Evolutionary conservation across 164 flowering plant genomes (phyloP).

Genomic region (Dillenia suffruticosa): DNA sequence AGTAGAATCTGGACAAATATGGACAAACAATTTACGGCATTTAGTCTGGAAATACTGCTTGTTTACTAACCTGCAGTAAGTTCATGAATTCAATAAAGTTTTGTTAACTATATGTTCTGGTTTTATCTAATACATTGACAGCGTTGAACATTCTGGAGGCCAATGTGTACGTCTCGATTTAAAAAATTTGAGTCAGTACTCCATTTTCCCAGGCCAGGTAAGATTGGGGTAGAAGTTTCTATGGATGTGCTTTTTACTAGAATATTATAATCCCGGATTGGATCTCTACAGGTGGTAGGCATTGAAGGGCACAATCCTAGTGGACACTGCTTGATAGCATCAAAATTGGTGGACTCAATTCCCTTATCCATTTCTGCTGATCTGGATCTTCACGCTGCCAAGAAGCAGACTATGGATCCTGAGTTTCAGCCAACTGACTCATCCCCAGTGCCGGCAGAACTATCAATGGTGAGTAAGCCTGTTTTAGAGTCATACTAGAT

Average conservation of each 20-base stretch:
- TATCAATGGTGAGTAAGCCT: constrained; percentile 58
- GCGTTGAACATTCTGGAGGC: constrained; percentile 95
- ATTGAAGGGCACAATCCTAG: constrained; percentile 92
- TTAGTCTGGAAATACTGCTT: too few species aligned
- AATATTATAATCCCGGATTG: background rate
- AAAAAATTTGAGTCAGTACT: constrained; percentile 60
- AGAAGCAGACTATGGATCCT: constrained; percentile 66
- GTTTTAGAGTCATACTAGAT: background rate
- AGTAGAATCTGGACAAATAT: too few species aligned
- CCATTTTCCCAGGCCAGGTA: constrained; percentile 98
- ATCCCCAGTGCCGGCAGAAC: constrained; percentile 22
- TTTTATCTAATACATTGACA: constrained; percentile 22
- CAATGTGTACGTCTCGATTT: constrained; percentile 87
- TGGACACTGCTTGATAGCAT: constrained; percentile 87
- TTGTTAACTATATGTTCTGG: too few species aligned
- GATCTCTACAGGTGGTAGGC: constrained; percentile 66
- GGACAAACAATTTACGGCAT: too few species aligned
- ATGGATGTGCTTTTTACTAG: too few species aligned
- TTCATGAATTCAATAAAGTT: too few species aligned
- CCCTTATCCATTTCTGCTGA: constrained; percentile 40
- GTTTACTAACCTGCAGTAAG: too few species aligned
- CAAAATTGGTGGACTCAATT: constrained; percentile 63
- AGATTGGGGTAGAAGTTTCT: background rate
- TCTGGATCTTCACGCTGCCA: constrained; percentile 49
- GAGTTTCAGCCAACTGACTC: constrained; percentile 28